Evolutionary conservation across 306 rosid genomes (phyloP).

Genomic region (Quercus dentata): DNA sequence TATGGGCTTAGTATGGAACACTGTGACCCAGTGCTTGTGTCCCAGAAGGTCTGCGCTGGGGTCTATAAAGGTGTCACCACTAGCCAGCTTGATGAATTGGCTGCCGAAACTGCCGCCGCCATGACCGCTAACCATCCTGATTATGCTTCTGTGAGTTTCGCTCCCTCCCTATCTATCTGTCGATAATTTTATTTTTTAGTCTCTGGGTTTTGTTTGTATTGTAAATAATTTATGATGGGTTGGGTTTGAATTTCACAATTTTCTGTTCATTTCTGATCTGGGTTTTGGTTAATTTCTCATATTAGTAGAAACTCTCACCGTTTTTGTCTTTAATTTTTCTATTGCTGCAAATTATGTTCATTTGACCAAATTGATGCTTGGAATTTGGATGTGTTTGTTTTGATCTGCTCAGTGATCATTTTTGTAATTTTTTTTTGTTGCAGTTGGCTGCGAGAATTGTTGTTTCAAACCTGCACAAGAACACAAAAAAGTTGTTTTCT

Average conservation of each 20-base stretch:
- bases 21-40: constrained; percentile 82
- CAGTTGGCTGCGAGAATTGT: constrained; percentile 89
- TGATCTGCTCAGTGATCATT: not conserved
- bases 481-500: constrained; percentile 60
- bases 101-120: constrained; percentile 96
- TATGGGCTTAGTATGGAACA: constrained; percentile 79
- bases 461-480: constrained; percentile 77
- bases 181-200: not conserved
- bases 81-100: constrained; percentile 90
- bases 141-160: constrained; percentile 70
- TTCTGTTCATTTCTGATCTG: not conserved
- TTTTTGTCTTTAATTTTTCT: no score
- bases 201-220: not conserved
- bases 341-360: no score
- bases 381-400: not conserved
- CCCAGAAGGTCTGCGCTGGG: constrained; percentile 95
- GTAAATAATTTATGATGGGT: not conserved
- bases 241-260: not conserved
- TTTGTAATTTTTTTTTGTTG: not conserved
- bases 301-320: no score
- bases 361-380: not conserved
- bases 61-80: constrained; percentile 96
- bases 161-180: not conserved
- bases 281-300: not conserved
- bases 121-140: constrained; percentile 92